phyloP scores from a whole-genome alignment of 1,139 yeast genomes.

The Scheffersomyces illinoinensis region DNA sequence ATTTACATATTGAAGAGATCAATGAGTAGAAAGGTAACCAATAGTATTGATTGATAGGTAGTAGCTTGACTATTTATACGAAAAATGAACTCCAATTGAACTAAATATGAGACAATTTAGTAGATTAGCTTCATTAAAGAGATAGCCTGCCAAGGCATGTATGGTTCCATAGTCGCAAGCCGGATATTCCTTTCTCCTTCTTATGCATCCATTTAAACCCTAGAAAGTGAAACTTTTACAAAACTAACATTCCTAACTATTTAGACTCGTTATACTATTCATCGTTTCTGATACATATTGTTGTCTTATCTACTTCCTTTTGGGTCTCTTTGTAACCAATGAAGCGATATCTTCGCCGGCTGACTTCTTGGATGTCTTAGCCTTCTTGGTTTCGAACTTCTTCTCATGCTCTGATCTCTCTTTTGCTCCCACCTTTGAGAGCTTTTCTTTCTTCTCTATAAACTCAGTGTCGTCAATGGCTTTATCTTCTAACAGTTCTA shows the following conservation, averaged over 20 bases:
- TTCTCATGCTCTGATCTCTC: conserved; percentile 55
- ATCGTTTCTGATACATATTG: not conserved
- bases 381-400: conserved; percentile 34
- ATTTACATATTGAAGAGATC: not conserved
- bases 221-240: not conserved
- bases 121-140: too few relatives aligned
- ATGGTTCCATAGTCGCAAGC: too few relatives aligned
- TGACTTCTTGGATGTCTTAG: conserved; percentile 12
- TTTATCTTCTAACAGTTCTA: conserved; percentile 69
- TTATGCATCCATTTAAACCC: not conserved
- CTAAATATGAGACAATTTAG: too few relatives aligned
- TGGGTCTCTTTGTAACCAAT: conserved; percentile 16
- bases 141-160: too few relatives aligned
- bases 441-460: conserved; percentile 43
- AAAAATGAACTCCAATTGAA: too few relatives aligned
- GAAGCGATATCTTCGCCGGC: conserved; percentile 20
- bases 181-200: not conserved
- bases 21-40: not conserved
- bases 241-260: too few relatives aligned
- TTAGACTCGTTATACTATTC: not conserved
- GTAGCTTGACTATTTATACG: too few relatives aligned
- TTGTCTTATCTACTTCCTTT: conserved; percentile 1
- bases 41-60: not conserved
- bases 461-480: conserved; percentile 56
- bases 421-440: conserved; percentile 56